Percentiles rank a stretch among this genome's conserved stretches.
Evolutionary conservation across 257 asterid species (phyloP).

Genomic region (Paraleonurus japonicus): DNA sequence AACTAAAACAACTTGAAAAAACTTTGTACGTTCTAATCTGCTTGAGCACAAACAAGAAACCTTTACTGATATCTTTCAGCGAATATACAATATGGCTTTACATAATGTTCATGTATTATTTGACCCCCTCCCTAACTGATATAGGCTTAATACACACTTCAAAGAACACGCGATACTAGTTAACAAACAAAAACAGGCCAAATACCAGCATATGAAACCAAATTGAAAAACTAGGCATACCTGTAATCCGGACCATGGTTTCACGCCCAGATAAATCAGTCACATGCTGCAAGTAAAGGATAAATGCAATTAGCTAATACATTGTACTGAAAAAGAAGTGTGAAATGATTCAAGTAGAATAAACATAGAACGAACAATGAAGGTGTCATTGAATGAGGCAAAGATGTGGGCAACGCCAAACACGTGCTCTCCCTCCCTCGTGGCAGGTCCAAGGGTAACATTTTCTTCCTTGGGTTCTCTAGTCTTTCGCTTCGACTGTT

Average conservation of each 20-base stretch:
- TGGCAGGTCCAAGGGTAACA: slow-evolving; percentile 78
- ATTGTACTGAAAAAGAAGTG: neutral
- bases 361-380: slow-evolving; percentile 45
- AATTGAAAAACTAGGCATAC: slow-evolving; percentile 30
- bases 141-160: neutral
- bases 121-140: neutral
- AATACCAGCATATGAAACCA: neutral
- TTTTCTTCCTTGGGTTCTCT: slow-evolving; percentile 91
- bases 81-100: neutral
- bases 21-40: neutral
- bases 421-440: slow-evolving; percentile 75
- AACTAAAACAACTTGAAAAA: neutral
- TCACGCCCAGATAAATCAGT: slow-evolving; percentile 93
- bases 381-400: slow-evolving; percentile 81
- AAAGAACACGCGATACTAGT: neutral
- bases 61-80: neutral
- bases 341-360: neutral
- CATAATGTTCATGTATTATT: neutral
- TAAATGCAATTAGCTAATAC: neutral
- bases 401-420: slow-evolving; percentile 79
- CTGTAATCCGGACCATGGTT: slow-evolving; percentile 88
- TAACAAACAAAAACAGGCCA: neutral
- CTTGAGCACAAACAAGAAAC: neutral
- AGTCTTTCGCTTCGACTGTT: slow-evolving; percentile 69
- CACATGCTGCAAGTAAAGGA: slow-evolving; percentile 58